phyloP scores from a whole-genome alignment of 2,329 filamentous ascomycete genomes.

The Thelonectria discophora region DNA sequence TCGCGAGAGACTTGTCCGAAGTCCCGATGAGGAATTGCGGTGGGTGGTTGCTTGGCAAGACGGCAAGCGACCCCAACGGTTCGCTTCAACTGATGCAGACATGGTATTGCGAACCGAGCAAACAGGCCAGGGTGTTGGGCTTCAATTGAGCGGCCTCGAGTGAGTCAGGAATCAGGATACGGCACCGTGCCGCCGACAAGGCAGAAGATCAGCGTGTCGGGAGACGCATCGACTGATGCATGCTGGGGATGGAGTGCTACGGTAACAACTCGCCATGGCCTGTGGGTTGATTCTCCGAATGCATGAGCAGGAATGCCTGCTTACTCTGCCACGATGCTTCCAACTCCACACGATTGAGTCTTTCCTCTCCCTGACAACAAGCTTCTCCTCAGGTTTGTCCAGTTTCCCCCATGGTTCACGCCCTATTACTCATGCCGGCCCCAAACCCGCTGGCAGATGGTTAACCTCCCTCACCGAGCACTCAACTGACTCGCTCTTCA shows the following conservation, averaged over 20 bases:
- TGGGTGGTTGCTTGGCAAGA: background rate
- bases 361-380: background rate
- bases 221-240: background rate
- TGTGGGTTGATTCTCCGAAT: background rate
- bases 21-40: background rate
- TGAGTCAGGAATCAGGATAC: background rate
- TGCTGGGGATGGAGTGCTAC: background rate
- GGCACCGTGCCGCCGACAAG: background rate
- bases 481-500: background rate
- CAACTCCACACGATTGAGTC: background rate
- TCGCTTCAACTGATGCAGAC: background rate
- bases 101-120: background rate
- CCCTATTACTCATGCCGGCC: background rate
- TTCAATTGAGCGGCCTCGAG: background rate
- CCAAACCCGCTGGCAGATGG: background rate
- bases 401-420: background rate
- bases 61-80: slow-evolving; percentile 1
- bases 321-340: background rate
- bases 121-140: too few relatives aligned
- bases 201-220: background rate
- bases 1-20: slow-evolving; percentile 20
- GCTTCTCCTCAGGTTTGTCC: background rate
- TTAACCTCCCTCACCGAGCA: background rate
- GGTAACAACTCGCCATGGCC: background rate
- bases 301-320: background rate